Evolutionary conservation across 75 land plant species (phyloP).

Genomic region (Cryptomeria japonica): DNA sequence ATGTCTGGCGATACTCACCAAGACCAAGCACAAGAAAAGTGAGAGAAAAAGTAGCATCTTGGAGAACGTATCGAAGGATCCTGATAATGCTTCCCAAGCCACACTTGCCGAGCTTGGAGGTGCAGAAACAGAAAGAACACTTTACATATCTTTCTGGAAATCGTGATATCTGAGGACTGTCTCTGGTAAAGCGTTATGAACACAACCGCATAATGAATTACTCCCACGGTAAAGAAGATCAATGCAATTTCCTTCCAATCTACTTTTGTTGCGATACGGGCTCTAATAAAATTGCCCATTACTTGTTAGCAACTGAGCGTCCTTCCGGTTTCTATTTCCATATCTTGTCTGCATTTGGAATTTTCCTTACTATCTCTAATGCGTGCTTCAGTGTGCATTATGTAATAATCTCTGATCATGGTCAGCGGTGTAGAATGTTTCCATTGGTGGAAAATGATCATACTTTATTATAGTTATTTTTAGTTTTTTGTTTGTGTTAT

Average conservation of each 20-base stretch:
- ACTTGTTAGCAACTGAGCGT: no score
- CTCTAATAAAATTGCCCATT: slow-evolving; percentile 70
- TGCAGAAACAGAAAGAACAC: slow-evolving; percentile 53
- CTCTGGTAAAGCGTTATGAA: slow-evolving; percentile 76
- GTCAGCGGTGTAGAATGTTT: no score
- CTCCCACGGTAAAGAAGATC: slow-evolving; percentile 71
- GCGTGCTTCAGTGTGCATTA: no score
- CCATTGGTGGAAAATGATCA: no score
- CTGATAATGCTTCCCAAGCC: slow-evolving; percentile 42
- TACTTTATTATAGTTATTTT: no score
- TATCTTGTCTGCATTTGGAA: no score
- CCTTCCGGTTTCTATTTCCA: no score
- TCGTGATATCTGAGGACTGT: slow-evolving; percentile 50
- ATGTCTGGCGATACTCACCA: slow-evolving; percentile 16
- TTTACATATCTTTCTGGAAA: slow-evolving; percentile 33
- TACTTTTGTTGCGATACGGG: slow-evolving; percentile 52
- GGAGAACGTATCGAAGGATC: slow-evolving; percentile 28
- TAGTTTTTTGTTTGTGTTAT: no score
- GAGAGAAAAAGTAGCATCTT: slow-evolving; percentile 37
- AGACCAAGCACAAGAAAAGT: slow-evolving; percentile 36
- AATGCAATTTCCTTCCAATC: slow-evolving; percentile 69
- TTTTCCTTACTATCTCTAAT: no score
- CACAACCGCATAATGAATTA: slow-evolving; percentile 63
- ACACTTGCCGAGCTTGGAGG: slow-evolving; percentile 56
- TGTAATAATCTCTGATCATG: no score